Evolutionary conservation across 2,329 filamentous ascomycete species (phyloP).

Genomic region (Claviceps digitariae): DNA sequence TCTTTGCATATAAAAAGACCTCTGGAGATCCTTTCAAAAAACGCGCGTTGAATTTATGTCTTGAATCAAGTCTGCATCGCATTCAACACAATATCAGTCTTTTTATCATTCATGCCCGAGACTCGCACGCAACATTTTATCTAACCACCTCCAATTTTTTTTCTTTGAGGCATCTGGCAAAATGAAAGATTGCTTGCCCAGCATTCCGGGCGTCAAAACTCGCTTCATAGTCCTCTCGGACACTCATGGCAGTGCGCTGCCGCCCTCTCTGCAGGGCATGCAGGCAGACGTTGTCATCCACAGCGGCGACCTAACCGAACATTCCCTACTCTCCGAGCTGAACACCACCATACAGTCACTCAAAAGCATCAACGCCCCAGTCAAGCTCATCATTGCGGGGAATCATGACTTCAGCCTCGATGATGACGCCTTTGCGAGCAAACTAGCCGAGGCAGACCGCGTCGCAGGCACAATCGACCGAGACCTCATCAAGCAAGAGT

Average conservation of each 20-base stretch:
- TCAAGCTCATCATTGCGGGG: constrained; percentile 41
- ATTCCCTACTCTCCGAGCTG: constrained; percentile 27
- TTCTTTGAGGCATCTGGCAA: no score
- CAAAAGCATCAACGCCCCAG: constrained; percentile 26
- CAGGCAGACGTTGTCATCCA: constrained; percentile 35
- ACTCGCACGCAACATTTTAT: no score
- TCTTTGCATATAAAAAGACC: no score
- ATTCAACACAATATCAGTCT: no score
- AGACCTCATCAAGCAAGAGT: constrained; percentile 12
- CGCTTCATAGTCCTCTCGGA: constrained; percentile 27
- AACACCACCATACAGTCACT: constrained; percentile 28
- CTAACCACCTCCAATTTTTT: no score
- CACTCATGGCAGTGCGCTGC: constrained; percentile 18
- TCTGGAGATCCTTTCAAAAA: no score
- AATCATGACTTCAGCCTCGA: constrained; percentile 40
- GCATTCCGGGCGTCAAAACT: constrained; percentile 14
- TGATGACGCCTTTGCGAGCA: no score
- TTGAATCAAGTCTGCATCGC: no score
- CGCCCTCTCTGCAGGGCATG: constrained; percentile 1
- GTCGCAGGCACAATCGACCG: no score
- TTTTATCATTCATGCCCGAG: no score
- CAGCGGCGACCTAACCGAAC: constrained; percentile 37
- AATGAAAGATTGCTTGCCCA: constrained; percentile 6
- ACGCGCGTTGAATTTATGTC: no score
- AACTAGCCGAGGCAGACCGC: no score